Evolutionary conservation across 2,329 filamentous ascomycete genomes (phyloP), one percentile per base, ranked within the genome.

Genomic region (Colletotrichum coccodes): DNA sequence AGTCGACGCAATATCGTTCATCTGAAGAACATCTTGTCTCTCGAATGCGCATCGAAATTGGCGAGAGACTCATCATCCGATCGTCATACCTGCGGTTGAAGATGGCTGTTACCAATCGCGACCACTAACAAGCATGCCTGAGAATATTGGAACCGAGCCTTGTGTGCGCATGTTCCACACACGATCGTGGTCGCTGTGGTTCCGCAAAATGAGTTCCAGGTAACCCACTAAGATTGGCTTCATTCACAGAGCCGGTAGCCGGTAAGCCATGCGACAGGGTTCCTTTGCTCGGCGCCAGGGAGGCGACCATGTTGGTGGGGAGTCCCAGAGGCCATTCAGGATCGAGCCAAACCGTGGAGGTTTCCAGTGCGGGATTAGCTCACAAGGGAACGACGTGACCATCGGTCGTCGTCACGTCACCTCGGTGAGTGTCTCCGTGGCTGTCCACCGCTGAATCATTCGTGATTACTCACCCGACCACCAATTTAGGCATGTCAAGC

Each of bases 151-250:
- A 14, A 12, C 21, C 32, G 32, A 23, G 16, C 34, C 38, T 21
- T 54, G 58, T 50, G 28, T 32, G 30, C 57, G 28, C 32, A 34
- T 54, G 47, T 61, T 26, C 63, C 49, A 47, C 42, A 16, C 34
- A 28, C 40, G 11, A 60, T 56, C 49, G 21, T 65, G 40, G 28
- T n/a, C n/a, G n/a, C 54, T 42, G 32, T 36, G 34, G 40, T 56
- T 36, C 28, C 34, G 47, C 49, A 49, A 56, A 60, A 69, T 59
- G 34, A 60, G 49, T 42, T 65, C 30, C 47, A 66, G 49, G 42
- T 60, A 38, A 21, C 62, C 36, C 40, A 18, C 56, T 56, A 36
- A 66, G 47, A 66, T 66, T 65, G 40, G 62, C 49, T 36, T 56
- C 54, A 32, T 56, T 28, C 50, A 53, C 21, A 12, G 23, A 42